A percentile compares a stretch with the other conserved stretches of the same genome.
phyloP scores from a whole-genome alignment of 2,329 filamentous ascomycete genomes.

The Aspergillus pseudoglaucus region DNA sequence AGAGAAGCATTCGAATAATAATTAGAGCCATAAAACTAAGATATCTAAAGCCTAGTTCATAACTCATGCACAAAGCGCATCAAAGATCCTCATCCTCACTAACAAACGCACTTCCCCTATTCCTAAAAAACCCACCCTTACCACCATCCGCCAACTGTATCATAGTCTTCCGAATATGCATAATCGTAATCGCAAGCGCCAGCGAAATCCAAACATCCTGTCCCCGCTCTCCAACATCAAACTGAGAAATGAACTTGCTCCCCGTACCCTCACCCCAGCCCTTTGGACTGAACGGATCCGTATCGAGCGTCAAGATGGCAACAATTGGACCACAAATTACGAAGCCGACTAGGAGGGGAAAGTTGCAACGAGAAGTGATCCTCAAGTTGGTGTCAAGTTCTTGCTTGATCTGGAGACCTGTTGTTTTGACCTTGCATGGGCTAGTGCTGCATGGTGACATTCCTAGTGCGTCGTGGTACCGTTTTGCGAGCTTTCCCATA shows the following conservation, averaged over 20 bases:
- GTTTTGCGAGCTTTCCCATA: constrained; percentile 37
- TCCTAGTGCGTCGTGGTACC: constrained; percentile 32
- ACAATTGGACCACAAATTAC: constrained; percentile 49
- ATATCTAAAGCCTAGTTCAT: not conserved
- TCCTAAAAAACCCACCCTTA: constrained; percentile 10
- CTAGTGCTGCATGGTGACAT: not conserved
- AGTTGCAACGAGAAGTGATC: constrained; percentile 5
- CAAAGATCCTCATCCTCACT: constrained; percentile 11
- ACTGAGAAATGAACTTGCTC: constrained; percentile 41
- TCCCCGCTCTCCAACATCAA: constrained; percentile 47
- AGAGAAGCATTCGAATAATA: not conserved
- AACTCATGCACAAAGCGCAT: not conserved
- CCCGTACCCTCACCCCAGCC: constrained; percentile 11
- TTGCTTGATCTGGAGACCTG: not conserved
- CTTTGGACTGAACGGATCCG: constrained; percentile 26
- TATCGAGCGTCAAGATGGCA: constrained; percentile 47
- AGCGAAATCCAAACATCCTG: constrained; percentile 58
- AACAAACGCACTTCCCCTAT: not conserved
- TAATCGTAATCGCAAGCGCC: constrained; percentile 50
- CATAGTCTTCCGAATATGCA: constrained; percentile 49
- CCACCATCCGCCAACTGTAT: constrained; percentile 35
- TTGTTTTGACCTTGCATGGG: not conserved
- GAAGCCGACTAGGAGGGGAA: constrained; percentile 50
- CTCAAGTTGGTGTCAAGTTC: constrained; percentile 6
- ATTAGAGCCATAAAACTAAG: not conserved